phyloP scores from a whole-genome alignment of 1,284 basidiomycete genomes.

The Anthracocystis walkeri region DNA sequence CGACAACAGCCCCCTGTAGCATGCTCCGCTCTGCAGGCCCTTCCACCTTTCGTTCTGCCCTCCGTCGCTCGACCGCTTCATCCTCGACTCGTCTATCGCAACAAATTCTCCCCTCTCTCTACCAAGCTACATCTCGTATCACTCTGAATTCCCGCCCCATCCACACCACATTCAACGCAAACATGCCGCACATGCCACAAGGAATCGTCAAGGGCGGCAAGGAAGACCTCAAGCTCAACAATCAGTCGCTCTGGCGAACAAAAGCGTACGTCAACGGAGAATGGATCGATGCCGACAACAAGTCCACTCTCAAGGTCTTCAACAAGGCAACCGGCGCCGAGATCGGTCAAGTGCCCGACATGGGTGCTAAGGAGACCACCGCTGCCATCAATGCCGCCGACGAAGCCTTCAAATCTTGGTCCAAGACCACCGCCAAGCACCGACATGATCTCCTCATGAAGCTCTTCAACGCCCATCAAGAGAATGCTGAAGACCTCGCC shows the following conservation, averaged over 20 bases:
- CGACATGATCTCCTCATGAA: slow-evolving; percentile 64
- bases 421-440: slow-evolving; percentile 63
- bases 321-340: slow-evolving; percentile 68
- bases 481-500: slow-evolving; percentile 64
- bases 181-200: slow-evolving; percentile 66
- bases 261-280: slow-evolving; percentile 65
- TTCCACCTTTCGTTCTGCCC: slow-evolving; percentile 19
- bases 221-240: slow-evolving; percentile 61
- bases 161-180: slow-evolving; percentile 24
- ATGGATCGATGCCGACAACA: slow-evolving; percentile 58
- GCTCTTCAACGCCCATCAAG: slow-evolving; percentile 59
- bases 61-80: slow-evolving; percentile 13
- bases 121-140: background rate
- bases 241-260: slow-evolving; percentile 53
- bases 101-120: background rate
- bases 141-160: slow-evolving; percentile 3
- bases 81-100: slow-evolving; percentile 5
- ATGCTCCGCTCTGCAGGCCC: slow-evolving; percentile 40
- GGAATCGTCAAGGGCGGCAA: slow-evolving; percentile 65
- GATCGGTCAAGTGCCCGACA: slow-evolving; percentile 63
- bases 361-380: slow-evolving; percentile 56
- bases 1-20: slow-evolving; percentile 20
- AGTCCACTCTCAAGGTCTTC: slow-evolving; percentile 59
- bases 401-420: slow-evolving; percentile 61
- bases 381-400: slow-evolving; percentile 63